phyloP scores from a whole-genome alignment of 208 protist species.

The Crithidia bombi region DNA sequence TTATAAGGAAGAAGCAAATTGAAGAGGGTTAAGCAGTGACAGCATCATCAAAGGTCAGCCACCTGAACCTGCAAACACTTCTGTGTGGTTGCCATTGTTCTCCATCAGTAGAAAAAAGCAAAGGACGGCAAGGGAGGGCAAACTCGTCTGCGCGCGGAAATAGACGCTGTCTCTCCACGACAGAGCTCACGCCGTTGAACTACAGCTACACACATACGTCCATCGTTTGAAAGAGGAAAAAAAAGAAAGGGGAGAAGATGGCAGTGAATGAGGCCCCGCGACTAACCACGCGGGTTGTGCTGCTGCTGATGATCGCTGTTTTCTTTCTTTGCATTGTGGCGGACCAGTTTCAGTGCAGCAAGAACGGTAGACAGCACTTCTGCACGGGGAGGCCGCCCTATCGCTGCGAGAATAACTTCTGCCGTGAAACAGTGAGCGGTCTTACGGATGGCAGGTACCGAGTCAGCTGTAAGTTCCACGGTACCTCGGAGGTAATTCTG shows the following conservation, averaged over 20 bases:
- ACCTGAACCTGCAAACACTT: too few species aligned
- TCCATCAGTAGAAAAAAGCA: too few species aligned
- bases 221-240: too few species aligned
- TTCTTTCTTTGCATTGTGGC: constrained; percentile 38
- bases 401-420: constrained; percentile 2
- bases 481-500: constrained; percentile 7
- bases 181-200: too few species aligned
- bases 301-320: constrained; percentile 32
- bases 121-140: too few species aligned
- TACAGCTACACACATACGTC: neutral
- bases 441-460: neutral
- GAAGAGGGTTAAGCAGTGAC: too few species aligned
- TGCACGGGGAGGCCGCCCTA: constrained; percentile 21
- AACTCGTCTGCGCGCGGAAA: too few species aligned
- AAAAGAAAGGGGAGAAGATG: constrained; percentile 7
- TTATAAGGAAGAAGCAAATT: too few species aligned
- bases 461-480: constrained; percentile 5
- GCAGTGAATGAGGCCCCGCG: constrained; percentile 40
- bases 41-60: too few species aligned
- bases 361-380: constrained; percentile 18
- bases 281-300: constrained; percentile 37
- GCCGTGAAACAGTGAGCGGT: neutral
- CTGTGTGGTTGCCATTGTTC: too few species aligned
- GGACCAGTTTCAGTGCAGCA: constrained; percentile 40
- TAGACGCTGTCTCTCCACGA: too few species aligned